Conservation (phyloP, 1,139 yeast species). For the Diutina pseudorugosa region DNA sequence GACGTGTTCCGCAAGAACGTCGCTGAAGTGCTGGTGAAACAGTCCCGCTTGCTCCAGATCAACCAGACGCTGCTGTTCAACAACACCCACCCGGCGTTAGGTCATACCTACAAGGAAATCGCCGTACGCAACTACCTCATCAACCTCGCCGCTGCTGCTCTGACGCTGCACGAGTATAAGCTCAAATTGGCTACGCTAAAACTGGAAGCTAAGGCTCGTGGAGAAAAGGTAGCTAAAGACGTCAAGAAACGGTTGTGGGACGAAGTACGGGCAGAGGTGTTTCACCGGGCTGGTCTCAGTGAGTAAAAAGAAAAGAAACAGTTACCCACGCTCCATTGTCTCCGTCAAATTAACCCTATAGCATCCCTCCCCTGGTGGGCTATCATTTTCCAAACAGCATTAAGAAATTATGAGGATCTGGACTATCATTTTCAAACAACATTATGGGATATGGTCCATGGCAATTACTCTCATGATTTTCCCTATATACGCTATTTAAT, state of each 20-base stretch:
- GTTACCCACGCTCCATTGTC: too few species aligned
- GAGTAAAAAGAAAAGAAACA: too few species aligned
- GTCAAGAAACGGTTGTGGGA: constrained; percentile 38
- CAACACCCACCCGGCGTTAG: constrained; percentile 18
- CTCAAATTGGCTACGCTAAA: constrained; percentile 24
- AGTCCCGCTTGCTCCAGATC: constrained; percentile 32
- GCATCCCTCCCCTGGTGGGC: background rate
- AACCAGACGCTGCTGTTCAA: constrained; percentile 12
- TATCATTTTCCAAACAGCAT: too few species aligned
- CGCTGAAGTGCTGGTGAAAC: constrained; percentile 40
- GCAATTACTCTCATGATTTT: too few species aligned
- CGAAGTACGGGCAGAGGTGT: constrained; percentile 36
- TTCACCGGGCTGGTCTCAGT: constrained; percentile 35
- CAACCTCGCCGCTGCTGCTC: constrained; percentile 43
- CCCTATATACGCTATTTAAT: too few species aligned
- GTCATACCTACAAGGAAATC: constrained; percentile 30
- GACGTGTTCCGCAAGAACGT: constrained; percentile 32
- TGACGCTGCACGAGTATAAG: constrained; percentile 41
- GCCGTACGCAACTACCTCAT: constrained; percentile 39
- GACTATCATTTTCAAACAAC: too few species aligned
- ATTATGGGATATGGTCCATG: too few species aligned
- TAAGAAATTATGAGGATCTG: too few species aligned
- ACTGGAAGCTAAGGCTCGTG: constrained; percentile 13
- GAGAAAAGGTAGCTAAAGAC: constrained; percentile 26
- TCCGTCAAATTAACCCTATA: too few species aligned